Evolutionary conservation across 805 yeast species (phyloP).

Genomic region (Brettanomyces anomalus): DNA sequence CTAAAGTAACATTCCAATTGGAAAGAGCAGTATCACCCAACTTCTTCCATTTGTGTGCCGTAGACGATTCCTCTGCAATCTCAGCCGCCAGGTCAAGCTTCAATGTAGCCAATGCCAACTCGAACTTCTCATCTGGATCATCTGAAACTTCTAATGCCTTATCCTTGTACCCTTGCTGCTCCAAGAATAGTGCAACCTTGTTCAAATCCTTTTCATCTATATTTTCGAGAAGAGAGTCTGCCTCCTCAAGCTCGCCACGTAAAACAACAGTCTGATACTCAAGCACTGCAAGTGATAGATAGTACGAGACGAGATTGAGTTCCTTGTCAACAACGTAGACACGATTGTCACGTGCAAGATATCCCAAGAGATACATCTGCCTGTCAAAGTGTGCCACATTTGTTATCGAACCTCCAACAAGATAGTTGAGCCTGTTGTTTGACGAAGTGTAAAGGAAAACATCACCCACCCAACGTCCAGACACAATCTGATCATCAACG

Average conservation of each 20-base stretch:
- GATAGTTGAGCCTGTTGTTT: conserved; percentile 81
- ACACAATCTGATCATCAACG: conserved; percentile 67
- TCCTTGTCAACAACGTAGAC: conserved; percentile 90
- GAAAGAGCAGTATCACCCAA: conserved; percentile 81
- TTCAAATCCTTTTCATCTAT: conserved; percentile 58
- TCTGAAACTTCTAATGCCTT: conserved; percentile 78
- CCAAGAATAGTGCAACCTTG: conserved; percentile 85
- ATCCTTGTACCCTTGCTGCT: conserved; percentile 80
- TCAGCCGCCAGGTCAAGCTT: conserved; percentile 65
- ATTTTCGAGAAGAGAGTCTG: conserved; percentile 54
- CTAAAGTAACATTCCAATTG: conserved; percentile 72
- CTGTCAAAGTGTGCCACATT: conserved; percentile 90
- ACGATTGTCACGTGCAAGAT: conserved; percentile 81
- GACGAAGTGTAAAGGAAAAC: conserved; percentile 87
- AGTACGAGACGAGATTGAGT: conserved; percentile 72
- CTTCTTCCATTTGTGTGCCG: conserved; percentile 77
- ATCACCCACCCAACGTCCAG: conserved; percentile 97
- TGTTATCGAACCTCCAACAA: conserved; percentile 89
- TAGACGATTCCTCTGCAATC: conserved; percentile 44
- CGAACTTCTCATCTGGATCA: conserved; percentile 88
- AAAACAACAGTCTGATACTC: conserved; percentile 94
- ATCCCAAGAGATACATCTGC: conserved; percentile 79
- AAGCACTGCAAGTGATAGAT: conserved; percentile 72
- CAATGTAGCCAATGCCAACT: conserved; percentile 72
- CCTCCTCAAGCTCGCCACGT: conserved; percentile 88